Base-by-base conservation (phyloP, 768 basidiomycete species). In the Leccinum subgranulosum region DNA sequence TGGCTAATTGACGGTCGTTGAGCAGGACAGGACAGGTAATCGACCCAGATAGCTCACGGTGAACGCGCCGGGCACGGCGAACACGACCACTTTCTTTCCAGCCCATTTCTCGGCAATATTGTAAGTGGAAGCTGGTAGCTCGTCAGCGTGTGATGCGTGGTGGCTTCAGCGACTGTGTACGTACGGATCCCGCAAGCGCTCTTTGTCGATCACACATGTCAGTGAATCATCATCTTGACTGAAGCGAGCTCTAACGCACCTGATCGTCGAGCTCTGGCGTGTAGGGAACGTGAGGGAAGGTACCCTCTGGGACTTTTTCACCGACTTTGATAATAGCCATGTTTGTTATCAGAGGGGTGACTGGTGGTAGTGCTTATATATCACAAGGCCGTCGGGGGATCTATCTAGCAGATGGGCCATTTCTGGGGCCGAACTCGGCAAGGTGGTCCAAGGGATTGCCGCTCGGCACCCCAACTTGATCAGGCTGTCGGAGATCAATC, bases 21-120 rank as follows among this genome's bases (percentile, higher is more conserved):
- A 57, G 55, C 14, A 5, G 46, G 12, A 43, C 4, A 21, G 25
- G 19, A 59, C 55, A 43, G 14, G 10, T 3, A n/a, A 41, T 7
- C 31, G 52, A 48, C 54, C 56, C 48, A 5, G 29, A 11, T 50
- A n/a, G 59, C 85, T 58, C 60, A 90, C 89, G 15, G 89, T 89
- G 76, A 91, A 90, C 15, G 89, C 88, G 48, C 90, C 90, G 17
- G 90, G 90, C 33, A 91, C 88, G 56, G 87, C 77, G 69, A 92
- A 80, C 53, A 92, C 66, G 36, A 92, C 86, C 52, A 92, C 87
- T 69, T 87, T 89, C 78, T 92, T 92, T 66, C 85, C 86, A 71
- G 86, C 86, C 87, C 87, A 91, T 49, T 81, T 77, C 57, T 84
- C 76, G 27, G 83, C 14, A 57, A 66, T 88, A 39, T 72, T 74